Conservation (phyloP, 202 grass and related monocot genomes). For the Alloteropsis angusta region DNA sequence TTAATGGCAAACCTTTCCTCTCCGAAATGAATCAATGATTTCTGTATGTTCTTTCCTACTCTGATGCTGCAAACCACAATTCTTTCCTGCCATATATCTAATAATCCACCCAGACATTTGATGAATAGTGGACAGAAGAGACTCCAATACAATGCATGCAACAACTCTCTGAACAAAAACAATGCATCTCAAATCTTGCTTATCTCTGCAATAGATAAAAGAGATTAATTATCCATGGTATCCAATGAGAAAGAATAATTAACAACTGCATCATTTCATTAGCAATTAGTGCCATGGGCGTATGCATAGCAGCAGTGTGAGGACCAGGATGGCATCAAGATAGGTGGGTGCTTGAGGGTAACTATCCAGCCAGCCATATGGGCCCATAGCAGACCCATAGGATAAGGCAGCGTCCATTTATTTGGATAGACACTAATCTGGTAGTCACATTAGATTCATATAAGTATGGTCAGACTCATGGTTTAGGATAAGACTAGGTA, state of each 20-base stretch:
- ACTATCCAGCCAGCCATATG: neutral
- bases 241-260: neutral
- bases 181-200: constrained; percentile 68
- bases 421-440: neutral
- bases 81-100: constrained; percentile 45
- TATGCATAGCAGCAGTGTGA: neutral
- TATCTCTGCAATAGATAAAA: constrained; percentile 29
- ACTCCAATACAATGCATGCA: constrained; percentile 53
- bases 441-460: no score
- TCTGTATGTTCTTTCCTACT: constrained; percentile 44
- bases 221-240: neutral
- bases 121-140: constrained; percentile 37
- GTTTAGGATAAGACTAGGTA: neutral
- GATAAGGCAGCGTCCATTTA: neutral
- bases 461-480: neutral
- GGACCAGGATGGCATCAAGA: neutral
- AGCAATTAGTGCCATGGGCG: neutral
- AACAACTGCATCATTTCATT: neutral
- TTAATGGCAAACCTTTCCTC: constrained; percentile 47
- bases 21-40: constrained; percentile 56
- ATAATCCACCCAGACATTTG: constrained; percentile 51
- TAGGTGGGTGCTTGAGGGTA: neutral
- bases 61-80: constrained; percentile 28
- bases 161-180: constrained; percentile 80
- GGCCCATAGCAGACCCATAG: neutral